Conservation (phyloP, 805 yeast species). For the Wickerhamomyces chaumierensis region DNA sequence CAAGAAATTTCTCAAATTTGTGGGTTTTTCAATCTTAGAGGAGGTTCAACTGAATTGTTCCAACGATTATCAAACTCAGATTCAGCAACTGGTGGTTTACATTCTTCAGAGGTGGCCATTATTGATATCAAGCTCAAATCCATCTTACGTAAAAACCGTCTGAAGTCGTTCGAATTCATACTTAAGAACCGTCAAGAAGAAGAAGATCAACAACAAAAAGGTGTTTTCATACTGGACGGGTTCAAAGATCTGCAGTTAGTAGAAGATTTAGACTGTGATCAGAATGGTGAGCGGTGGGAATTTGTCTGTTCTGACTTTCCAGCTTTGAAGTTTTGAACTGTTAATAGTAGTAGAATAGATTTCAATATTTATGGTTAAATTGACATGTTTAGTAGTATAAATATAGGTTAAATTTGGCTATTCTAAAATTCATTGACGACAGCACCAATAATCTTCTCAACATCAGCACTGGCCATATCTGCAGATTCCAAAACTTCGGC, state of each 20-base stretch:
- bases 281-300: background rate
- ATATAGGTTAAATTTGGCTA: too few relatives aligned
- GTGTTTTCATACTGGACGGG: background rate
- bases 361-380: too few relatives aligned
- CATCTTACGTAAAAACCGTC: too few relatives aligned
- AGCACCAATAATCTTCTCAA: slow-evolving; percentile 55
- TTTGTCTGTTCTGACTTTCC: background rate
- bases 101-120: too few relatives aligned
- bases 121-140: too few relatives aligned
- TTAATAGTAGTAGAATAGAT: too few relatives aligned
- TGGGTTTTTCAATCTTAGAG: background rate
- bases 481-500: slow-evolving; percentile 87
- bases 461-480: slow-evolving; percentile 68
- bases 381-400: too few relatives aligned
- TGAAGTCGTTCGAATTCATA: background rate
- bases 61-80: background rate
- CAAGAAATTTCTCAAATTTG: background rate
- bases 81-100: too few relatives aligned
- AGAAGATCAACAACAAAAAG: background rate
- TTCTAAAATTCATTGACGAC: slow-evolving; percentile 34
- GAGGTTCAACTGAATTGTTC: background rate
- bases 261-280: background rate
- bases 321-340: background rate
- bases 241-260: background rate
- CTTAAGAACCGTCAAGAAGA: too few relatives aligned